Evolutionary conservation across 495 filamentous ascomycete genomes (phyloP), one percentile per base, ranked within the genome.

Genomic region (Penicillium coffeae): DNA sequence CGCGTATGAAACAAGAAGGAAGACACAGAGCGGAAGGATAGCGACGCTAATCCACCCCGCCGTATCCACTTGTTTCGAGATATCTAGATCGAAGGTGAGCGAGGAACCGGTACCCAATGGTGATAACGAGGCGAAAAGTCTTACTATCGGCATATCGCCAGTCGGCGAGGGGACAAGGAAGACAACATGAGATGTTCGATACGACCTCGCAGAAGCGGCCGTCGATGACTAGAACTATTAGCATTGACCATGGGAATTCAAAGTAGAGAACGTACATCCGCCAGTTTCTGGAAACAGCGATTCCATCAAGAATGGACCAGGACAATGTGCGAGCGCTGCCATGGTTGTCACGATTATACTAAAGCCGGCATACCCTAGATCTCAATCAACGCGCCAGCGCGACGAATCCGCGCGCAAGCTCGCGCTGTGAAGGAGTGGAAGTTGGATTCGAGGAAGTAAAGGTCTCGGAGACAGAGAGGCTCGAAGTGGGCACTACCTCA

Each of bases 151-250:
- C 84, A 62, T 95, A 97, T 42, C 87, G 72, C 85, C 85, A 97
- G 41, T 88, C 78, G 21, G 87, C 84, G 54, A 84, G 73, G 15
- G 94, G 93, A 68, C 93, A 98, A 55, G 94, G 94, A 48, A 97
- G 62, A 68, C 93, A 98, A 64, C 93, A 98, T 19, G 66, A 65
- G 34, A 59, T 43, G 1, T 58, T 51, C 38, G 75, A 57, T 47
- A 87, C 68, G 9, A 82, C 51, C 19, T 80, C 66, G 57, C 83
- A 87, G 49, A 77, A 75, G 38, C 88, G 77, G 51, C 90, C 89
- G 15, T 72, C 69, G 38, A 86, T 66, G 60, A 83, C 89, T 93
- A 37, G 30, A 21, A 42, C 10, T 16, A 14, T 19, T 9, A 14
- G 4, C 13, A 37, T 25, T 13, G 12, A 45, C 16, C n/a, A 15